Evolutionary conservation across 768 basidiomycete species (phyloP).

Genomic region (Imleria badia): DNA sequence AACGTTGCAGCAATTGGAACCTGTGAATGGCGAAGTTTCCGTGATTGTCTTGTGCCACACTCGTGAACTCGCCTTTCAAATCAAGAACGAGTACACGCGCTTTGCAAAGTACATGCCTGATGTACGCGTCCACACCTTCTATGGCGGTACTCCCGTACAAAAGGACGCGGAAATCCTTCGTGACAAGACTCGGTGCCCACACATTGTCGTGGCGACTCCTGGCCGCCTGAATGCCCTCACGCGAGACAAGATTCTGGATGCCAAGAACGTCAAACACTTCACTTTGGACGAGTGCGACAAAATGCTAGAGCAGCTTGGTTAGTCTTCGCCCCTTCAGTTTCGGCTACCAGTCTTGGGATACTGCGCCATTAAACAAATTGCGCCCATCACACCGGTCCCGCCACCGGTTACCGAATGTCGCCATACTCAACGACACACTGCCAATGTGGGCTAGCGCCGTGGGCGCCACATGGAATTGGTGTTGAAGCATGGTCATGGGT

Average conservation of each 20-base stretch:
- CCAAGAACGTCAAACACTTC: conserved; percentile 98
- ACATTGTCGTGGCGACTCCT: conserved; percentile 98
- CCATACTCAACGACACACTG: conserved; percentile 37
- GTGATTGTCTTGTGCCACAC: conserved; percentile 99
- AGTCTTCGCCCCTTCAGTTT: conserved; percentile 76
- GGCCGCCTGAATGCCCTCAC: conserved; percentile 95
- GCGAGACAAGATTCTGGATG: conserved; percentile 93
- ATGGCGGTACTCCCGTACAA: conserved; percentile 91
- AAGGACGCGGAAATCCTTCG: conserved; percentile 94
- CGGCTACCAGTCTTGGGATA: conserved; percentile 46
- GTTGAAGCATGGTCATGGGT: conserved; percentile 40
- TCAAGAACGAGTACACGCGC: conserved; percentile 99
- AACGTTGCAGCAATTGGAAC: conserved; percentile 96
- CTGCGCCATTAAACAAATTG: conserved; percentile 50
- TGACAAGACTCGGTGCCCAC: conserved; percentile 96
- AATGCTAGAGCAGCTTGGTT: conserved; percentile 99
- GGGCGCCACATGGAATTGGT: conserved; percentile 39
- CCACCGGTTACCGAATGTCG: conserved; percentile 36
- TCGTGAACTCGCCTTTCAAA: conserved; percentile 98
- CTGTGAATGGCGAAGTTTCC: conserved; percentile 96
- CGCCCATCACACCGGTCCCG: conserved; percentile 37
- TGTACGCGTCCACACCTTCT: conserved; percentile 96
- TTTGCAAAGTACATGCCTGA: conserved; percentile 99
- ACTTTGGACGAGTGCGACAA: conserved; percentile 99
- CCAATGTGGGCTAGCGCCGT: conserved; percentile 40